Evolutionary conservation across 2,329 filamentous ascomycete genomes (phyloP).

Genomic region (Diaporthe vexans): DNA sequence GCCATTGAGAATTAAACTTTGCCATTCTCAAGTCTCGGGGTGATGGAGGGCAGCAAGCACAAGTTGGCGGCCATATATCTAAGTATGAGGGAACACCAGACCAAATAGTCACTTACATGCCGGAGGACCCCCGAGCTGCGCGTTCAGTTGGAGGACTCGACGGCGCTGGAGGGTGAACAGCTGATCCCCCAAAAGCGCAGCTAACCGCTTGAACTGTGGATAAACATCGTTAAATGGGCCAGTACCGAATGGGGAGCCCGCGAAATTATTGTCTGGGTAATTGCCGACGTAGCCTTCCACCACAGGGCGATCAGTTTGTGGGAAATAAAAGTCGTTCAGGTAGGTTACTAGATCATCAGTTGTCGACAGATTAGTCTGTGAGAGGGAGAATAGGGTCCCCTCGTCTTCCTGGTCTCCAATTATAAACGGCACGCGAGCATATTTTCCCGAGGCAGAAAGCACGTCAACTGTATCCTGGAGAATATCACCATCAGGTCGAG

Average conservation of each 20-base stretch:
- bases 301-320: constrained; percentile 55
- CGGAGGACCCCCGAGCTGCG: constrained; percentile 55
- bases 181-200: constrained; percentile 74
- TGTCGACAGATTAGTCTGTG: constrained; percentile 70
- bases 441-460: constrained; percentile 61
- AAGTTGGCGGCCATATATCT: no score
- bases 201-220: constrained; percentile 74
- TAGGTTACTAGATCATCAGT: constrained; percentile 67
- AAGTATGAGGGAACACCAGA: no score
- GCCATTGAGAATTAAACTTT: no score
- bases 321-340: constrained; percentile 65
- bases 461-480: constrained; percentile 68
- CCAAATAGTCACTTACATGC: constrained; percentile 54
- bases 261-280: constrained; percentile 63
- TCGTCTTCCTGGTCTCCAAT: constrained; percentile 77
- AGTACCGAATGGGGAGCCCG: constrained; percentile 48
- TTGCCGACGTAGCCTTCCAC: constrained; percentile 65
- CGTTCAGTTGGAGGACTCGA: constrained; percentile 61
- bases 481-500: constrained; percentile 69
- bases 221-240: constrained; percentile 76
- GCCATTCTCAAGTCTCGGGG: no score
- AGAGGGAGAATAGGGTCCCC: constrained; percentile 73
- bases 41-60: no score
- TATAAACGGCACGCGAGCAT: constrained; percentile 73
- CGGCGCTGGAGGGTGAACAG: constrained; percentile 59